Evolutionary conservation across 148 eudicot genomes (phyloP), one percentile per base, ranked within the genome.

Genomic region (Rhododendron griersonianum): DNA sequence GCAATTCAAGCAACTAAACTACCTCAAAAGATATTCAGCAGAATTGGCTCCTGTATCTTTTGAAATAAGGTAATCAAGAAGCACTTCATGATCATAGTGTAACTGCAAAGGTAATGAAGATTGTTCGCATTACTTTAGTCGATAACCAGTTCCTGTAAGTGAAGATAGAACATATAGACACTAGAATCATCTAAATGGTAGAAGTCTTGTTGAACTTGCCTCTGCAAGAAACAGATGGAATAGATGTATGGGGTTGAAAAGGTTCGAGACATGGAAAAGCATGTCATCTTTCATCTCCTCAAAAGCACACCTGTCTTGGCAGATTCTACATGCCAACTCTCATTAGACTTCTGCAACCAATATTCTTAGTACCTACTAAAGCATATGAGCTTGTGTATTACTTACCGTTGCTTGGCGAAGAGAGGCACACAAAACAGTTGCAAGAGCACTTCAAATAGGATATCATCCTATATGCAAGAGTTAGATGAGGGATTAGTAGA

Each of bases 21-120:
- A 92, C 99, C 94, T 93, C 90, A 96, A 87, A 85, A 96, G 90
- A 90, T 96, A 96, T 91, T 96, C 96, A 44, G 99, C 98, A 86
- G 91, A 95, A 71, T 84, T 89, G 87, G 91, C 90, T 81, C 99
- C 99, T 4, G 92, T 91, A 88, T 94, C 98, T 87, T 91, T 95
- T 78, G 99, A 95, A 86, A 96, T 95, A 75, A 96, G 99, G 91
- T 94, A 96, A 90, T 95, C 99, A 85, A 96, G 96, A 86, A 96
- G 98, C 57, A 96, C 92, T 84, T 96, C 96, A 90, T 95, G 95
- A 91, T 96, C 98, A 91, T 95, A 96, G 79, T 85, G 93, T 85
- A 96, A 88, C 99, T 96, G 96, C 91, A 92, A 82, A 65, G 11
- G 71, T 57, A 19, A 21, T 21, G 45, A 86, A 16, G 19, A 81